Conservation (phyloP, 208 protist genomes). For the Leishmania tarentolae region DNA sequence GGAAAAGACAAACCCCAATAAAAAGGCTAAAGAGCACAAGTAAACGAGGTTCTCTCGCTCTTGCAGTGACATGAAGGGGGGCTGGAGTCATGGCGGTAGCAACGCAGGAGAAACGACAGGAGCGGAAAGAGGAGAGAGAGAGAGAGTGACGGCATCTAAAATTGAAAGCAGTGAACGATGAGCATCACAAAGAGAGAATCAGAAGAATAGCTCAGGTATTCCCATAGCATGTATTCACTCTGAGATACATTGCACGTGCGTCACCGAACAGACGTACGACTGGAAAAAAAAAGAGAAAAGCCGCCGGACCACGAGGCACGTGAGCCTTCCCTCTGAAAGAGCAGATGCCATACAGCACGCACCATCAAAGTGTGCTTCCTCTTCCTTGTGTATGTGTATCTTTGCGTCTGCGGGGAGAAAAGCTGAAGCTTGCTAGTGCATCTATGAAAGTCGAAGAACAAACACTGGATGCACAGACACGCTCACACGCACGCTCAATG, state of each 20-base stretch:
- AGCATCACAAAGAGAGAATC: conserved; percentile 7
- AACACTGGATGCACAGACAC: not conserved
- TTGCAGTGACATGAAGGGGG: not conserved
- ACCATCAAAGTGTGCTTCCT: not conserved
- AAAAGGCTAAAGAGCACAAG: not conserved
- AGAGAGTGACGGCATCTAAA: not conserved
- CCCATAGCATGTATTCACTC: not conserved
- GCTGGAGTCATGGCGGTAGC: not conserved
- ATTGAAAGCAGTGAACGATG: not conserved
- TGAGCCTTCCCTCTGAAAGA: not conserved
- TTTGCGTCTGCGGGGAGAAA: not conserved
- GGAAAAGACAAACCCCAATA: not conserved
- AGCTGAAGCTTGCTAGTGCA: not conserved
- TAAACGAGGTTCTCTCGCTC: not conserved
- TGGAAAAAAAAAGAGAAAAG: not conserved
- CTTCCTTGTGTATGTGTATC: conserved; percentile 1
- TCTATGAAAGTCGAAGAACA: not conserved
- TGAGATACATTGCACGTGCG: too few species aligned
- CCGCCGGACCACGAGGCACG: not conserved
- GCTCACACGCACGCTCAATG: not conserved
- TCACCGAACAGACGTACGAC: not conserved
- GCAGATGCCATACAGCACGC: not conserved
- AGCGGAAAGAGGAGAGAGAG: not conserved
- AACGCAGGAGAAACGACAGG: not conserved
- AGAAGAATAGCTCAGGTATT: not conserved